These are phyloP conservation scores for Pestalotiopsis fici DNA, from an alignment of 2,329 filamentous ascomycete genomes.

Conservation along the genomic window DNA sequence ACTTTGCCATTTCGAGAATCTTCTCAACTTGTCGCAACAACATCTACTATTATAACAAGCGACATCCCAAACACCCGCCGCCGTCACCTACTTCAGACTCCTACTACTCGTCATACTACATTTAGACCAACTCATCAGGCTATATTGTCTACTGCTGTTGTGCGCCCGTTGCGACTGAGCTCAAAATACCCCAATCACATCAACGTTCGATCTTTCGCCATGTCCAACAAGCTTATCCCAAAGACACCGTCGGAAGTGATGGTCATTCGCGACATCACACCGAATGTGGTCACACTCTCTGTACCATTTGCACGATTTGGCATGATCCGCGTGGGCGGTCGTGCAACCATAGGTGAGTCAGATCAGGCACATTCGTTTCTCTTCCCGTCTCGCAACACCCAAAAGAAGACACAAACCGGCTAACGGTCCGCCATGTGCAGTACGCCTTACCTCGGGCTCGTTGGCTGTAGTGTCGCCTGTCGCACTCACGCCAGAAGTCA, in stretches of 20 bases:
- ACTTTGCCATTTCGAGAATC: neutral
- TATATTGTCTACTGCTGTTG: neutral
- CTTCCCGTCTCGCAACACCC: neutral
- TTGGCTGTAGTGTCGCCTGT: constrained; percentile 93
- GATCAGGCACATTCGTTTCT: neutral
- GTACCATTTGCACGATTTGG: constrained; percentile 85
- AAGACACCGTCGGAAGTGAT: constrained; percentile 78
- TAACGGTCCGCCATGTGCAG: constrained; percentile 39
- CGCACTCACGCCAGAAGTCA: constrained; percentile 75
- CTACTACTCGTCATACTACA: too few relatives aligned
- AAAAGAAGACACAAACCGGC: neutral
- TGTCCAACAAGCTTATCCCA: constrained; percentile 68
- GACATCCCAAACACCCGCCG: neutral
- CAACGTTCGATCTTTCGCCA: constrained; percentile 29
- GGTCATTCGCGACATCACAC: constrained; percentile 84
- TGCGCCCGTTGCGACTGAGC: neutral
- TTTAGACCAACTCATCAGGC: neutral
- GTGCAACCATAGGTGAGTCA: constrained; percentile 76
- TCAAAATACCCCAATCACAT: neutral
- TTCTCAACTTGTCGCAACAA: neutral
- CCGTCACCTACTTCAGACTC: neutral
- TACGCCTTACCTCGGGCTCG: constrained; percentile 74
- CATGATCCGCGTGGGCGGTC: constrained; percentile 77
- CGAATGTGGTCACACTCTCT: constrained; percentile 76
- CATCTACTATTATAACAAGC: neutral